phyloP scores from a whole-genome alignment of 345 rosid genomes.

The Linum tenue region DNA sequence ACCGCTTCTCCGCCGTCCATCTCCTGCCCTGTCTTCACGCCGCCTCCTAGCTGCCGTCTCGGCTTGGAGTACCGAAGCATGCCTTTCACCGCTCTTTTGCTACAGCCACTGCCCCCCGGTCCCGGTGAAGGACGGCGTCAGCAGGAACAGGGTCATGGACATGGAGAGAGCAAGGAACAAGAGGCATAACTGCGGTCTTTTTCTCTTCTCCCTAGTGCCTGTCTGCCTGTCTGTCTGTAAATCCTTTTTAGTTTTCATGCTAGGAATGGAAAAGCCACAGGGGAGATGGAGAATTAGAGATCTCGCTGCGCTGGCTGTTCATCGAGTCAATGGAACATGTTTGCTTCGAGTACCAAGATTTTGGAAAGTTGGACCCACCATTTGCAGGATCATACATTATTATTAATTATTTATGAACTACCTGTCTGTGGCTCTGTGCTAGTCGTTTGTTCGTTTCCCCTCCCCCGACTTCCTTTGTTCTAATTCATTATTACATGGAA shows the following conservation, averaged over 20 bases:
- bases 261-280: background rate
- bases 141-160: constrained; percentile 15
- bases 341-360: too few species aligned
- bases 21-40: constrained; percentile 17
- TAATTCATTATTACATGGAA: background rate
- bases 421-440: background rate
- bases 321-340: too few species aligned
- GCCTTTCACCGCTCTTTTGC: constrained; percentile 52
- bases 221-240: background rate
- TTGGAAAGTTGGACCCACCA: background rate
- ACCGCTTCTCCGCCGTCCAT: constrained; percentile 23
- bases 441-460: background rate
- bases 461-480: background rate
- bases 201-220: background rate
- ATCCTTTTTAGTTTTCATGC: background rate
- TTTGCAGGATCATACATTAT: background rate
- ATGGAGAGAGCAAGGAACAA: constrained; percentile 2
- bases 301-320: too few species aligned
- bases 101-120: constrained; percentile 30
- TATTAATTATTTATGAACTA: background rate
- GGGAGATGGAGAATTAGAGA: too few species aligned
- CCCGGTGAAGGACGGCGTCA: constrained; percentile 10
- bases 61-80: constrained; percentile 41
- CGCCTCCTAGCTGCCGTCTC: constrained; percentile 32
- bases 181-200: constrained; percentile 6